Conservation (phyloP, 441 rosid genomes). For the Capsella rubella region DNA sequence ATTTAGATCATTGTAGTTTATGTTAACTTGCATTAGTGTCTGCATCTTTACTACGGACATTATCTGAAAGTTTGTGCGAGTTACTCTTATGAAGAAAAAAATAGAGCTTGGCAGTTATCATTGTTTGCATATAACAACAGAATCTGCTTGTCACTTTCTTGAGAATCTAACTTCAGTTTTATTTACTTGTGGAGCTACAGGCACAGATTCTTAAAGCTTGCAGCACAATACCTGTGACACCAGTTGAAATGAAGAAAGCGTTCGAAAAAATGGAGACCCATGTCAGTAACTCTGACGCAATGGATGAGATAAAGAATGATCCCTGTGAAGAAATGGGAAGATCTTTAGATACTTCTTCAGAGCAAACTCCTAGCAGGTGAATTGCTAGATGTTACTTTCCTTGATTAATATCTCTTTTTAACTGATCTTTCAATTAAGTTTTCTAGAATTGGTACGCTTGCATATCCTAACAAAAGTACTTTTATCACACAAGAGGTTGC, state of each 20-base stretch:
- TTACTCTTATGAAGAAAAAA: not conserved
- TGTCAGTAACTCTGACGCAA: conserved; percentile 42
- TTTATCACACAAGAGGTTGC: not conserved
- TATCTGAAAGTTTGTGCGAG: conserved; percentile 3
- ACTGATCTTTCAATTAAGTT: not conserved
- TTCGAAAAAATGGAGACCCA: conserved; percentile 44
- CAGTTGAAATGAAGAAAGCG: conserved; percentile 62
- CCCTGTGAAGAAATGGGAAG: conserved; percentile 42
- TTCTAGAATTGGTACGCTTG: not conserved
- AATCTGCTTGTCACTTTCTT: not conserved
- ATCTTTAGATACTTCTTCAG: conserved; percentile 41
- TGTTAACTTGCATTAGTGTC: not conserved
- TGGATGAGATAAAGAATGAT: conserved; percentile 49
- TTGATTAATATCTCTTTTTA: not conserved
- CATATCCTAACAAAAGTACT: conserved; percentile 1
- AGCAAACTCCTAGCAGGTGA: conserved; percentile 74
- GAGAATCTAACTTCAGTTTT: not conserved
- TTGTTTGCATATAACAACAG: not conserved
- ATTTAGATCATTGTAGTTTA: not conserved
- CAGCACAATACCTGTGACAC: conserved; percentile 65
- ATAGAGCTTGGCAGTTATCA: not conserved
- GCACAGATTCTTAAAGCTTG: conserved; percentile 77
- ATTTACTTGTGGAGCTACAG: conserved; percentile 46
- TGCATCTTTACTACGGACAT: not conserved
- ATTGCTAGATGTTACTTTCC: not conserved